Evolutionary conservation across 2,329 filamentous ascomycete species (phyloP), one percentile per base, ranked within the genome.

Genomic region (Stemphylium beticola): DNA sequence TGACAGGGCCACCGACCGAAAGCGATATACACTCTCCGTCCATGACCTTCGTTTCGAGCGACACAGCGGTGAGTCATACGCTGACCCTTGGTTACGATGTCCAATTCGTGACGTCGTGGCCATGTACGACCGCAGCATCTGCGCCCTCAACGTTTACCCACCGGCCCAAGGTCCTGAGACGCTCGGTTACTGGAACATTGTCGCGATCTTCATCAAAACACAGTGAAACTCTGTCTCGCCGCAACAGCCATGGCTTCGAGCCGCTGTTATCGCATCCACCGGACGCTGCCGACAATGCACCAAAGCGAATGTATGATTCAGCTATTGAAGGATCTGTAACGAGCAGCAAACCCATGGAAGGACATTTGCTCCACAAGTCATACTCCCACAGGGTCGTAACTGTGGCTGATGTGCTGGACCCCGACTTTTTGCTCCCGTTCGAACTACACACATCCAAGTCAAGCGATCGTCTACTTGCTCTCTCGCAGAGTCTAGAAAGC

Each of bases 61-160:
- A 60, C 2, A 50, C 53, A 17, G 43, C 36, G 10, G 49, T 42
- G 4, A 57, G 43, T 2, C 57, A 70, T 41, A 66, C 59, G 2
- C 50, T 76, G n/a, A 62, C 78, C 1, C 69, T 85, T 22, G 73
- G 69, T 14, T 77, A 83, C 65, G 81, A 84, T 53, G 77, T 83
- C 12, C 77, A 81, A 24, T 86, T 85, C 62, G 72, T 86, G 38
- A 78, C 81, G 0, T 81, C 82, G 1, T 82, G 81, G 63, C 81
- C 81, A 15, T 86, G 83, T 64, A 77, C 74, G 6, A 74, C 79
- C 10, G 81, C 82, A 12, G 55, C 65, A 11, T 56, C 64, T 11
- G 60, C 64, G 6, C 57, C 64, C 20, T 24, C 57, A n/a, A 61
- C 58, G 3, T 26, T 26, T 24, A 46, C 50, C 17, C 64, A 58